Evolutionary conservation across 768 basidiomycete species (phyloP), one percentile per base, ranked within the genome.

Genomic region (Serendipita sp.): DNA sequence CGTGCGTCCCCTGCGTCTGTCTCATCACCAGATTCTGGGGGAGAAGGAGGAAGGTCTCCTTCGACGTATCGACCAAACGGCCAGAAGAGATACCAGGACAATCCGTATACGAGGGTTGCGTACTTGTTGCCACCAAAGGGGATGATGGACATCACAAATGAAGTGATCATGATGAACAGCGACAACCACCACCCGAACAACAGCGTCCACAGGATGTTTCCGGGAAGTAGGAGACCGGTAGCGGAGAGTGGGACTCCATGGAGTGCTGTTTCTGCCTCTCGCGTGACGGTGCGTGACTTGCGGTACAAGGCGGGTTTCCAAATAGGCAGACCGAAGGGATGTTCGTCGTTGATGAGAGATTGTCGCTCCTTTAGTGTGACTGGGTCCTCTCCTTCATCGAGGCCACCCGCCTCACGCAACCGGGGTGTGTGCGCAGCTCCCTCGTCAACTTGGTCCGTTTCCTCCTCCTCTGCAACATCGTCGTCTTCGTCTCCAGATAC

Each of bases 241-340:
- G 95, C 92, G 1, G 90, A 92, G 67, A 92, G 89, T 2, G 91
- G 88, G 35, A 90, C 80, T 11, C 88, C 83, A 72, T 99, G 96
- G 3, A 99, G 82, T 0, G 89, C 96, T 66, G 89, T 85, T 74
- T 99, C 96, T 44, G 96, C 96, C 75, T 92, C 84, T 62, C 95
- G 90, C 58, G 94, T 97, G 70, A 99, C 90, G 2, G 94, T 91
- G 36, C 96, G 86, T 36, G 89, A 88, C 73, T 99, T 99, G 76
- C 94, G 93, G 84, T 99, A 99, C 65, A 99, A 75, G 0, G 96
- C 96, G 23, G 96, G 96, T 74, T 99, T 99, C 96, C 96, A 99
- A 72, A 99, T 97, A 44, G 91, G 95, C 66, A 99, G 80, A 78
- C 96, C 96, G 74, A 99, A 99, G 13, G 96, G 96, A 74, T 99